phyloP scores from a whole-genome alignment of 768 basidiomycete species.

The Boletus fagicola region DNA sequence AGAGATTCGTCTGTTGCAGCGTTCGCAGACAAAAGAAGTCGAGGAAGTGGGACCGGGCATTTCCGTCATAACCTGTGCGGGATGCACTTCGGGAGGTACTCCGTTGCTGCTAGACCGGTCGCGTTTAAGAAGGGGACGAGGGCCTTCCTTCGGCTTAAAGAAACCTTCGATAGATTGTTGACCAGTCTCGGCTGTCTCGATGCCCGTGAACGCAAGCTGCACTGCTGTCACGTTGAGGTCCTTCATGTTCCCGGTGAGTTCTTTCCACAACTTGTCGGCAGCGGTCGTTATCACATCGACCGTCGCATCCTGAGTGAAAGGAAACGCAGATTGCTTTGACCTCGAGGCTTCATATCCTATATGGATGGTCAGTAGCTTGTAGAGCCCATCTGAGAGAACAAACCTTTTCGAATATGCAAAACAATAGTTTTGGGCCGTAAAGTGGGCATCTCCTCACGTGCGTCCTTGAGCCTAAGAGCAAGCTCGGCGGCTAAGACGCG shows the following conservation, averaged over 20 bases:
- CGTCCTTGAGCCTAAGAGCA: conserved; percentile 79
- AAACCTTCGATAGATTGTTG: conserved; percentile 90
- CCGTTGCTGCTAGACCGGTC: conserved; percentile 32
- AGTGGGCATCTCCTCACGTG: conserved; percentile 65
- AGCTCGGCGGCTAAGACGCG: conserved; percentile 89
- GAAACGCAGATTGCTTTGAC: conserved; percentile 87
- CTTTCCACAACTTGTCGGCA: conserved; percentile 84
- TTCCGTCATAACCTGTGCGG: not conserved
- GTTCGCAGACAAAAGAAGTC: conserved; percentile 52
- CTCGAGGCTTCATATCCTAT: conserved; percentile 63
- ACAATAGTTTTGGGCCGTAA: conserved; percentile 93
- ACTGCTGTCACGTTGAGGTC: conserved; percentile 71
- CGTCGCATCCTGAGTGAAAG: conserved; percentile 70
- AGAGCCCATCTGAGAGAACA: not conserved
- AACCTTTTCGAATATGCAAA: conserved; percentile 72
- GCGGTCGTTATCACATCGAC: conserved; percentile 74
- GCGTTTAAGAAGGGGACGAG: conserved; percentile 37
- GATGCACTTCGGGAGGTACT: not conserved
- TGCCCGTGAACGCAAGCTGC: conserved; percentile 70
- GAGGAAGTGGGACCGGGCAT: not conserved
- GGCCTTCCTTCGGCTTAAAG: conserved; percentile 44
- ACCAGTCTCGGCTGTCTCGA: conserved; percentile 72
- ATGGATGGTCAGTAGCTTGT: conserved; percentile 2
- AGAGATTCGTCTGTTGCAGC: conserved; percentile 51
- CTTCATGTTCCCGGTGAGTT: conserved; percentile 60